These are phyloP conservation scores for Pochonia chlamydosporia DNA, from an alignment of 2,329 filamentous ascomycete genomes.

Conservation along the genomic window DNA sequence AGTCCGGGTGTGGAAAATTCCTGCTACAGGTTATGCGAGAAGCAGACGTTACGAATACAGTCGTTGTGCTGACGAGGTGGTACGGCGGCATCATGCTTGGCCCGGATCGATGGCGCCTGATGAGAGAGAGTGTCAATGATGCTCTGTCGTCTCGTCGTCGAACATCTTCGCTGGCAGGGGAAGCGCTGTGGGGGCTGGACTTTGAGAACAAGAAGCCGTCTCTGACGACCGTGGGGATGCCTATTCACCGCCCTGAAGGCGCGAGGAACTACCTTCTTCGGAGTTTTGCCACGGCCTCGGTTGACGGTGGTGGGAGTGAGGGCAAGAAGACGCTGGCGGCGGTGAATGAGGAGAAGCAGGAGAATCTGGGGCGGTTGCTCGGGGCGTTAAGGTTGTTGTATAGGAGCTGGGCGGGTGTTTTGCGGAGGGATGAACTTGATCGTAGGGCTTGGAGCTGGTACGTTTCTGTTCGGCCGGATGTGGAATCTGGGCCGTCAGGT, in stretches of 20 bases:
- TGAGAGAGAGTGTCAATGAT: constrained; percentile 50
- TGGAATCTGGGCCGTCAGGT: constrained; percentile 66
- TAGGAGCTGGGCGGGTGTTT: constrained; percentile 63
- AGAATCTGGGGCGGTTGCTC: constrained; percentile 64
- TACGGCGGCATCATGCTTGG: constrained; percentile 58
- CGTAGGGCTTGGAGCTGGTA: constrained; percentile 79
- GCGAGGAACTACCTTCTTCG: constrained; percentile 55
- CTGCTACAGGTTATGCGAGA: constrained; percentile 49
- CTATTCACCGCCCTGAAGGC: constrained; percentile 68
- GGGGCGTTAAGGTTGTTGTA: constrained; percentile 67
- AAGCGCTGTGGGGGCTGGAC: constrained; percentile 57
- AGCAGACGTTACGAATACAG: constrained; percentile 40
- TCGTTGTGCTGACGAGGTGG: constrained; percentile 57
- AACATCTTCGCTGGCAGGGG: constrained; percentile 33
- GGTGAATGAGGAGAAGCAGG: constrained; percentile 56
- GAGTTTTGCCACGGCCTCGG: constrained; percentile 47
- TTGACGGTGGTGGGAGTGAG: constrained; percentile 12
- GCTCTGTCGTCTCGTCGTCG: constrained; percentile 44
- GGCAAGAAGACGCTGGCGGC: constrained; percentile 46
- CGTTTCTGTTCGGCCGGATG: constrained; percentile 66
- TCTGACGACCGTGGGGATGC: constrained; percentile 47
- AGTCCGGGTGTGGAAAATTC: constrained; percentile 52
- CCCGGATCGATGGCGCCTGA: constrained; percentile 56
- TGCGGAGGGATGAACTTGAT: constrained; percentile 64
- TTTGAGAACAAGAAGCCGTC: constrained; percentile 41